Percentiles rank a stretch among this genome's conserved stretches.
phyloP scores from a whole-genome alignment of 2,329 filamentous ascomycete species.

The Alternaria rosae region DNA sequence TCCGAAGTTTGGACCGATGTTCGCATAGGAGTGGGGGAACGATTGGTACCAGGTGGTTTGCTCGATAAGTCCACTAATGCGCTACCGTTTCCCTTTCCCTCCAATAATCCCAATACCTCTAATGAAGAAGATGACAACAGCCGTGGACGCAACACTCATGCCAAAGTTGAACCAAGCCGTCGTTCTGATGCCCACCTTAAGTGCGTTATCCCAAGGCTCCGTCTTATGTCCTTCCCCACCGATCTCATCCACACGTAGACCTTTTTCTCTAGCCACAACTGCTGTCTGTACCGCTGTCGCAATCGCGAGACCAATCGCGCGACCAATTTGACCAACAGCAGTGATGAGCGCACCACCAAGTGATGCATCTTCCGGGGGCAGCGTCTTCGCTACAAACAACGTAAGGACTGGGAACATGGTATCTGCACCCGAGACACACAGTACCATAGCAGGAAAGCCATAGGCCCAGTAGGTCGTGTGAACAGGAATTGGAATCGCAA shows the following conservation, averaged over 20 bases:
- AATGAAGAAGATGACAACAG: slow-evolving; percentile 43
- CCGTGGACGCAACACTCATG: slow-evolving; percentile 44
- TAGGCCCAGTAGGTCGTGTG: slow-evolving; percentile 72
- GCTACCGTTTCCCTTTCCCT: neutral
- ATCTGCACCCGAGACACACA: slow-evolving; percentile 71
- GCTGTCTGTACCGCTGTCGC: slow-evolving; percentile 70
- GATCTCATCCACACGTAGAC: slow-evolving; percentile 36
- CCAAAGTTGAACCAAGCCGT: slow-evolving; percentile 53
- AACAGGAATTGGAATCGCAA: slow-evolving; percentile 68
- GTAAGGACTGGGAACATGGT: slow-evolving; percentile 71
- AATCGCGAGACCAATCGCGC: slow-evolving; percentile 71
- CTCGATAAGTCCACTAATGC: too few species aligned
- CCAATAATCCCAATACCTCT: slow-evolving; percentile 30
- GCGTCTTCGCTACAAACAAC: slow-evolving; percentile 69
- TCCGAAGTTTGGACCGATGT: too few species aligned
- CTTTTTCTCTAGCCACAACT: slow-evolving; percentile 49
- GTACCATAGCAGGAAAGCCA: slow-evolving; percentile 70
- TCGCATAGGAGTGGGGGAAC: too few species aligned
- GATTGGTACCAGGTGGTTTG: too few species aligned
- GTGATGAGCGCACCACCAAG: slow-evolving; percentile 74
- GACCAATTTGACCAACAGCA: slow-evolving; percentile 69
- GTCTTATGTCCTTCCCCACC: slow-evolving; percentile 29
- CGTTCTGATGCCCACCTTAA: slow-evolving; percentile 50
- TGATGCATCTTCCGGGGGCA: slow-evolving; percentile 70
- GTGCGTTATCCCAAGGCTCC: slow-evolving; percentile 34